Base-by-base conservation (phyloP, 106 monocot genomes). In the Amphibolis antarctica region DNA sequence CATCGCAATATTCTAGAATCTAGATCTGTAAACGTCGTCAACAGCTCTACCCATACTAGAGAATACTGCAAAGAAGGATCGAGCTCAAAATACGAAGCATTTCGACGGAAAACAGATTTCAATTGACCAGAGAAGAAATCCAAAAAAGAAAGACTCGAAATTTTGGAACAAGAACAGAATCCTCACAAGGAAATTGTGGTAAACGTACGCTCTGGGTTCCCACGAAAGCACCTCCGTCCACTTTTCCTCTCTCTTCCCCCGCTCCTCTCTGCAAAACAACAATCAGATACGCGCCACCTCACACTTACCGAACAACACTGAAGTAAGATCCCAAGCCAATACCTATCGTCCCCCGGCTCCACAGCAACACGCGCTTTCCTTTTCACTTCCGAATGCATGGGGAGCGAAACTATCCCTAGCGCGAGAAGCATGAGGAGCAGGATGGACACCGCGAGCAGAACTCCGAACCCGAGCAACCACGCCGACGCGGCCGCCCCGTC, bases 211-310 rank as follows among this genome's bases (percentile, higher is more conserved):
- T 56, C 73, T 66, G 0, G 73, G 73, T 49, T 74, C 73, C 73
- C 73, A 74, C 10, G 73, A 74, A 28, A 74, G 58, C 14, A 74
- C 66, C 23, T 74, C 73, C 18, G 66, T 74, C 73, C 73, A 74
- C 36, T 66, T 65, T 14, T 59, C 59, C 47, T 55, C 49, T 74
- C 66, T 74, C 46, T 23, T 42, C 31, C 59, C 44, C 58, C 59
- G 26, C 7, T 64, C 66, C 28, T 29, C 65, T 9, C 73, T 74
- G 42, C 21, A 66, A 20, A 55, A 2, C 67, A 52, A 48, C 15
- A 21, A 12, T 9, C 22, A 48, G 22, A 46, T 15, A 12, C 0
- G 29, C n/a, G n/a, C 29, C 60, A 61, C 15, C n/a, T 61, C 60
- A n/a, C n/a, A n/a, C n/a, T n/a, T n/a, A n/a, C n/a, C 42, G 10